Conservation (phyloP, 2,329 filamentous ascomycete genomes). For the Colletotrichum sp. region DNA sequence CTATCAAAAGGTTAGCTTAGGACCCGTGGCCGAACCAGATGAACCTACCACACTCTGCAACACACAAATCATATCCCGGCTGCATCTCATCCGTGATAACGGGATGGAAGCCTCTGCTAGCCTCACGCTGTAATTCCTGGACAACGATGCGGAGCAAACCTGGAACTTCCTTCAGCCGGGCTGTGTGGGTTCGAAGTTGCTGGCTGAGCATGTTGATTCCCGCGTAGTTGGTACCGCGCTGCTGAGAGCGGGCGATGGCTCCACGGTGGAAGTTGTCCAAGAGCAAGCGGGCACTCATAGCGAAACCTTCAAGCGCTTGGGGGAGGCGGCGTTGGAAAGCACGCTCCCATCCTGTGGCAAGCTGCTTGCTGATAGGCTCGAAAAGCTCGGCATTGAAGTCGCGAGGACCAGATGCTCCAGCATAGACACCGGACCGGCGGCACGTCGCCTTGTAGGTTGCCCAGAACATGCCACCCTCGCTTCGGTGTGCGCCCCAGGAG, state of each 20-base stretch:
- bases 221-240: constrained; percentile 6
- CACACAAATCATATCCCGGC: constrained; percentile 24
- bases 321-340: constrained; percentile 30
- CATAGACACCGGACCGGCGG: constrained; percentile 24
- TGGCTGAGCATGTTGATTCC: constrained; percentile 25
- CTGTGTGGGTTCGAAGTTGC: constrained; percentile 25
- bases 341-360: constrained; percentile 29
- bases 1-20: background rate
- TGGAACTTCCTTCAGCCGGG: constrained; percentile 19
- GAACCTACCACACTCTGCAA: constrained; percentile 1
- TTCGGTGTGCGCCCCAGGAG: constrained; percentile 25
- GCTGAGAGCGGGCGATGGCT: constrained; percentile 2
- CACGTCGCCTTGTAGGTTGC: constrained; percentile 31
- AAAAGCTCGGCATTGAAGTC: constrained; percentile 33
- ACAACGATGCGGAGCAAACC: background rate
- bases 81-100: constrained; percentile 26
- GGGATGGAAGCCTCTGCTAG: constrained; percentile 27
- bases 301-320: background rate
- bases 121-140: constrained; percentile 27
- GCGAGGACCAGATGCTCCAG: constrained; percentile 16
- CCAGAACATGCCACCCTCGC: constrained; percentile 26
- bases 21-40: background rate
- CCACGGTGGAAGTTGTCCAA: constrained; percentile 14
- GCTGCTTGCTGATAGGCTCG: constrained; percentile 23
- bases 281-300: background rate